Base-by-base conservation (phyloP, 2,329 filamentous ascomycete genomes). In the Colletotrichum sp. region DNA sequence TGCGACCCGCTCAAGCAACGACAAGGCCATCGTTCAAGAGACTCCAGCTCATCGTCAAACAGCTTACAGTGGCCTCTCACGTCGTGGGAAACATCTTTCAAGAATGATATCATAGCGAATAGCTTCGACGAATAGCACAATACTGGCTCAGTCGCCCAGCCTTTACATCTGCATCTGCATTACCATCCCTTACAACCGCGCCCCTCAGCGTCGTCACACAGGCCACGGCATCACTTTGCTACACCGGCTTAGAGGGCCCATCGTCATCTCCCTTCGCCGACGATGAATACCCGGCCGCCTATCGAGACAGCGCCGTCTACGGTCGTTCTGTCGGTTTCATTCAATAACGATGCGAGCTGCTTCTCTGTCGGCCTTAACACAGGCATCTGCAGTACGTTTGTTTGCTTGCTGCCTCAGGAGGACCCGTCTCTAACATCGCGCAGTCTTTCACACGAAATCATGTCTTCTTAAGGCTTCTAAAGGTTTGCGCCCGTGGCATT, bases 341-440 rank as follows among this genome's bases (percentile, higher is more conserved):
- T 98, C 87, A 98, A 98, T 82, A 90, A 92, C 80, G 95, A 97
- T 83, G 91, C 91, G 78, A 96, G 92, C 79, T 96, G 94, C 81
- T 98, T 98, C 84, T 91, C 95, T 30, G 94, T 97, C 34, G 97
- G 95, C 10, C 88, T 98, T 10, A 94, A 98, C 81, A 93, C 93
- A 13, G 96, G 96, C 32, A 96, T 97, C 83, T 94, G 94, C 84
- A 92, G 95, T 96, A 90, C 81, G 92, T 83, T 55, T 30, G 66
- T 10, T 38, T 28, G 7, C 9, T 30, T 7, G 21, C 24, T 26
- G 24, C 18, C 24, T 30, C 18, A 14, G 43, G 63, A 21, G 62
- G 36, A 32, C 24, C 6, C 36, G 36, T 48, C 34, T 74, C 81
- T 85, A 73, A 85, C 81, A 79, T 48, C 16, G 52, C 64, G 61